These are phyloP conservation scores for Dalbergia cochinchinensis DNA, from an alignment of 306 rosid genomes.

Conservation along the genomic window DNA sequence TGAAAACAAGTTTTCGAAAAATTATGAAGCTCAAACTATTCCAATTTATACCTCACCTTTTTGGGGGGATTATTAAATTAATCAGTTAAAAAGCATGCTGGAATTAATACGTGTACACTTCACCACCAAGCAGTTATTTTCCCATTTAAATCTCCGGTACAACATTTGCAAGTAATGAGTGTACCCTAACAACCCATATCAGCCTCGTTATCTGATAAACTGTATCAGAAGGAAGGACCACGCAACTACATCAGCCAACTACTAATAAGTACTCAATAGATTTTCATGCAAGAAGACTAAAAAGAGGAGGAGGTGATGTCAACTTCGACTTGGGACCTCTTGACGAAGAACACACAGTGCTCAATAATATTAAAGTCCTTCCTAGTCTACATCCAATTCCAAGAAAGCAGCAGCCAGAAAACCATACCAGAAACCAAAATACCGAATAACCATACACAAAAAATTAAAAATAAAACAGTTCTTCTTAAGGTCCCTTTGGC, in stretches of 20 bases:
- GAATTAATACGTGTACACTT: not conserved
- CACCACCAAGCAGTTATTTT: conserved; percentile 7
- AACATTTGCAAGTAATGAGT: conserved; percentile 26
- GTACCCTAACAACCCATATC: conserved; percentile 19
- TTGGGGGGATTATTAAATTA: not conserved
- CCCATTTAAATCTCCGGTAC: conserved; percentile 22
- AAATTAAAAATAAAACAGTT: not conserved
- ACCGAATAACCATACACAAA: conserved; percentile 10
- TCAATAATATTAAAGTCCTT: conserved; percentile 42
- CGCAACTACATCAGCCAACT: conserved; percentile 27
- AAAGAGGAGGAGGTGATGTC: conserved; percentile 42
- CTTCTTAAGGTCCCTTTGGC: too few species aligned
- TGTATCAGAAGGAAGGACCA: conserved; percentile 38
- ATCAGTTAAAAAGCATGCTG: not conserved
- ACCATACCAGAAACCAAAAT: conserved; percentile 32
- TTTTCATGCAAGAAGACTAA: conserved; percentile 46
- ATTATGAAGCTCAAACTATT: not conserved
- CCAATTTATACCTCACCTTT: conserved; percentile 2
- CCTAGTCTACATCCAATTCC: conserved; percentile 27
- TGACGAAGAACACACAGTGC: conserved; percentile 41
- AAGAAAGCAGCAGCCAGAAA: conserved; percentile 44
- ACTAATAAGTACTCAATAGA: conserved; percentile 18
- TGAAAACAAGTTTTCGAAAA: not conserved
- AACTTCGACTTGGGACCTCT: conserved; percentile 48
- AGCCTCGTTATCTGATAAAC: conserved; percentile 1